Percentiles rank a stretch among this genome's conserved stretches.
phyloP scores from a whole-genome alignment of 306 rosid genomes.

The Vicia villosa region DNA sequence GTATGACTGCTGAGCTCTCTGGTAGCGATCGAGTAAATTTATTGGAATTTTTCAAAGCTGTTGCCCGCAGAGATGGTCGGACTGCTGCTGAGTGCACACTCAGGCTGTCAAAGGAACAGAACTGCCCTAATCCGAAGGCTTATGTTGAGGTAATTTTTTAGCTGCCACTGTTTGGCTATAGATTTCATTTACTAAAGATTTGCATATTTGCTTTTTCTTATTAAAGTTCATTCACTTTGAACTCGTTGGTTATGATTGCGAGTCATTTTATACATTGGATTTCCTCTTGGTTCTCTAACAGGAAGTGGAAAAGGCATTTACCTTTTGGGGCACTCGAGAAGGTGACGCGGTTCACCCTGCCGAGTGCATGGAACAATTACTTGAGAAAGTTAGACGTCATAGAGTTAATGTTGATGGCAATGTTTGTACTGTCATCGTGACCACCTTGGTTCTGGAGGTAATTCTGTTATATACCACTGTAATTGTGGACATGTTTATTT shows the following conservation, averaged over 20 bases:
- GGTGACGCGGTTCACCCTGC: conserved; percentile 96
- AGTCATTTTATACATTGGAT: neutral
- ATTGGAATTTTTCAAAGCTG: conserved; percentile 91
- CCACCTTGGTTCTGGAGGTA: conserved; percentile 94
- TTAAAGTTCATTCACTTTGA: neutral
- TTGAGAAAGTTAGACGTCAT: conserved; percentile 94
- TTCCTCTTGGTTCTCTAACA: conserved; percentile 42
- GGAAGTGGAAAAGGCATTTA: conserved; percentile 83
- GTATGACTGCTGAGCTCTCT: conserved; percentile 99
- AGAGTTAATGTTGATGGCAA: conserved; percentile 96
- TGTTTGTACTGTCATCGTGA: conserved; percentile 96
- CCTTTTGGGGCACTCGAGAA: conserved; percentile 96
- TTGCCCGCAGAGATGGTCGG: conserved; percentile 93
- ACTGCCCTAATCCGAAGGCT: conserved; percentile 94
- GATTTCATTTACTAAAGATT: neutral
- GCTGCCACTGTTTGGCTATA: no score
- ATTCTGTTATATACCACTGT: conserved; percentile 16
- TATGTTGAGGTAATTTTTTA: conserved; percentile 68
- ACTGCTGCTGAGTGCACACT: conserved; percentile 88
- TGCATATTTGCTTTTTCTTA: neutral
- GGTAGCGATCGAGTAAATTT: conserved; percentile 83
- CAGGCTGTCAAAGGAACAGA: conserved; percentile 81
- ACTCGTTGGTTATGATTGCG: conserved; percentile 19
- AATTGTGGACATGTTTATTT: neutral
- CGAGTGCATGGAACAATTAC: conserved; percentile 95